A percentile compares a stretch with the other conserved stretches of the same genome.
Evolutionary conservation across 2,329 filamentous ascomycete species (phyloP).

Genomic region (Fusarium sp.): DNA sequence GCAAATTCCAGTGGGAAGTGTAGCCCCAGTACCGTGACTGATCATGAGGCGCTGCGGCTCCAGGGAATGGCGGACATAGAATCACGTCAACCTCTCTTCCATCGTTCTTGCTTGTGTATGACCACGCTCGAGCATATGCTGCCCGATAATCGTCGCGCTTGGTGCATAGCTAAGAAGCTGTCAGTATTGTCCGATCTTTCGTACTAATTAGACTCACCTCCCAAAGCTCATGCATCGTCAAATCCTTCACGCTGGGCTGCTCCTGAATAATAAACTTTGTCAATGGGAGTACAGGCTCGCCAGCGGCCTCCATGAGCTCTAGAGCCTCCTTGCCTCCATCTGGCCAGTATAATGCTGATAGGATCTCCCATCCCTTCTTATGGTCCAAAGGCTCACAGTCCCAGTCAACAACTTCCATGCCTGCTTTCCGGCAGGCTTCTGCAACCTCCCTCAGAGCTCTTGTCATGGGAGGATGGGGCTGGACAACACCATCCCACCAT

Average conservation of each 20-base stretch:
- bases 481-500: constrained; percentile 68
- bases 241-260: constrained; percentile 53
- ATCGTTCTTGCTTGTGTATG: constrained; percentile 45
- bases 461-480: constrained; percentile 67
- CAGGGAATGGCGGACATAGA: constrained; percentile 67
- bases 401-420: constrained; percentile 65
- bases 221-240: constrained; percentile 56
- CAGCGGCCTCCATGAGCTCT: constrained; percentile 60
- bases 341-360: constrained; percentile 61
- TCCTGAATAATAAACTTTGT: constrained; percentile 69
- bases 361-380: constrained; percentile 59
- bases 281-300: constrained; percentile 68
- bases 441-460: constrained; percentile 66
- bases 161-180: constrained; percentile 40
- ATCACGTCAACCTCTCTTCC: constrained; percentile 65
- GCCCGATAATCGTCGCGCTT: constrained; percentile 54
- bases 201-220: constrained; percentile 33
- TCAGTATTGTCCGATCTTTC: neutral
- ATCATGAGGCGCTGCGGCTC: constrained; percentile 59
- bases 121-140: constrained; percentile 52
- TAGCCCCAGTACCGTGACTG: constrained; percentile 69
- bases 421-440: constrained; percentile 57
- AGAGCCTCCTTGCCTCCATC: constrained; percentile 68
- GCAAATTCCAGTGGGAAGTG: constrained; percentile 73
- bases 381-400: constrained; percentile 65